Base-by-base conservation (phyloP, 352 stramenopile species). In the Pythium myriotylum region DNA sequence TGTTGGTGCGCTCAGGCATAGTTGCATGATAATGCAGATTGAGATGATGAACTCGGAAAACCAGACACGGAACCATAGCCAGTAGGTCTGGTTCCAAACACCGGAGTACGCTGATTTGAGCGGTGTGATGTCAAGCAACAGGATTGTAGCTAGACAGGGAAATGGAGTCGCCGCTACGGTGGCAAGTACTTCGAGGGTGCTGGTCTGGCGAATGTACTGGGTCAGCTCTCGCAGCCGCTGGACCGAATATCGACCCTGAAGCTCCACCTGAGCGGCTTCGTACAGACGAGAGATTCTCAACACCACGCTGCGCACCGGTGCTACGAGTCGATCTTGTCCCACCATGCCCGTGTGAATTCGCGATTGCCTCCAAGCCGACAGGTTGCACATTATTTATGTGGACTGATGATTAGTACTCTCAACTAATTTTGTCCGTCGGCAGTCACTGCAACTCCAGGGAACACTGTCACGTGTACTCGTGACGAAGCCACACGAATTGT, bases 21-120 rank as follows among this genome's bases (percentile, higher is more conserved):
- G 35, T 43, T 62, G 54, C 12, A 37, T 23, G 22, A 43, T 47
- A 20, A 41, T 40, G 19, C 42, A 32, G 13, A 62, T 39, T 9
- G 54, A 32, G 20, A 62, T 29, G 24, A 40, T 46, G 10, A 5
- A n/a, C 7, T 16, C 40, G 14, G 35, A 45, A n/a, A 53, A 32
- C 5, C 12, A 26, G 13, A 35, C 29, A 2, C 54, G 54, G 4
- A 52, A 41, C 41, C 41, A 53, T 13, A 61, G 22, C 54, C 20
- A 50, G 17, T 20, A 14, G 4, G 54, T 61, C 27, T 61, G 54
- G 41, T 45, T 4, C 0, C 20, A 27, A 7, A 61, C n/a, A 19
- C 54, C 40, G 13, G 4, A 8, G 1, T 50, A 17, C 10, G 37
- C 13, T 4, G 23, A 17, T 12, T 14, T 20, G 14, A 59, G 52